Evolutionary conservation across 306 rosid genomes (phyloP), one percentile per base, ranked within the genome.

Genomic region (Cucumis cinereus): DNA sequence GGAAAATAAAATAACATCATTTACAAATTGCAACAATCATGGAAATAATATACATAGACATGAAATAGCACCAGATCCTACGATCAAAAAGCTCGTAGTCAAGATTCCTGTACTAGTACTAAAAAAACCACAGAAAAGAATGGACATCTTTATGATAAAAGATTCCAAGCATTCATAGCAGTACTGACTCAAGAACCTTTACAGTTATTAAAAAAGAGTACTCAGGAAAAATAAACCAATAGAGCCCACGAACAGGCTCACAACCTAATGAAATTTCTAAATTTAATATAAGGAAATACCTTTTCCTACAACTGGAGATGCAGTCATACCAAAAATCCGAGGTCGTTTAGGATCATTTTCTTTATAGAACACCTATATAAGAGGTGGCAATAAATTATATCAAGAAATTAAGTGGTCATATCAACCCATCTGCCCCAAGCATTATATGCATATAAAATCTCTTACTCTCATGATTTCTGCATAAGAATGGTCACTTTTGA

Each of bases 301-400:
- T 90, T 90, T 94, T 74, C 98, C 97, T n/a, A 91, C 90, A 81
- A 94, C 87, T 45, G 97, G 98, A 82, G 97, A 94, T 43, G 98
- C 98, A 50, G 98, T 94, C 98, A 94, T 94, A 87, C 98, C 97
- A 83, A 94, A 94, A 84, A 94, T 85, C 59, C 98, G 91, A 56
- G 98, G 98, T 70, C 73, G 81, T 77, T 90, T 94, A 56, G 70
- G 43, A 49, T 57, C 82, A 73, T 79, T 74, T 17, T 58, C 26
- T 77, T 83, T 78, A 78, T 90, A 87, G 82, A 86, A 93, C 36
- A 77, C 80, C 98, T 94, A 81, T 40, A 62, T 35, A 79, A 82
- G 76, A 50, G 1, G 57, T 73, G 38, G 78, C 83, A 67, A 62
- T 78, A 52, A 73, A 58, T 28, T 76, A 73, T 76, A 60, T 80